These are phyloP conservation scores for Huiozyma naganishii DNA, from an alignment of 805 yeast genomes.

Conservation along the genomic window DNA sequence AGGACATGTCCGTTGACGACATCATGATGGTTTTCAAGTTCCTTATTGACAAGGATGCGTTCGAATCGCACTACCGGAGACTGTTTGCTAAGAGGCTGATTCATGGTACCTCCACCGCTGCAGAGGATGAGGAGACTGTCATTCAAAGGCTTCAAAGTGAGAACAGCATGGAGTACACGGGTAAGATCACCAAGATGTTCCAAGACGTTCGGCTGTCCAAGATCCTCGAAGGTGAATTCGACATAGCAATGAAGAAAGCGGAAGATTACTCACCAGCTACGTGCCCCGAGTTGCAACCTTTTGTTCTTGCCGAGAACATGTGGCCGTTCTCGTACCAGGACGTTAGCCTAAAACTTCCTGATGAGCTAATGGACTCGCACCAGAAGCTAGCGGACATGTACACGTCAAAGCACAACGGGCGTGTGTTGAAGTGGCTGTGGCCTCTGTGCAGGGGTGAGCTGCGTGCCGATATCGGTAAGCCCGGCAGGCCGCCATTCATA, in stretches of 20 bases:
- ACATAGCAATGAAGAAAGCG: slow-evolving; percentile 21
- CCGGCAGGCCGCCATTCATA: slow-evolving; percentile 69
- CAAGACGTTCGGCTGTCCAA: slow-evolving; percentile 81
- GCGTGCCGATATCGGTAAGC: slow-evolving; percentile 71
- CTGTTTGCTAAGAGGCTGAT: slow-evolving; percentile 81
- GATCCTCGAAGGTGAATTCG: slow-evolving; percentile 46
- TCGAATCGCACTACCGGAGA: slow-evolving; percentile 87
- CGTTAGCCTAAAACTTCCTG: slow-evolving; percentile 50
- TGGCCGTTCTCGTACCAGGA: slow-evolving; percentile 57
- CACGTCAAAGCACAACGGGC: slow-evolving; percentile 66
- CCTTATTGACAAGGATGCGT: slow-evolving; percentile 88
- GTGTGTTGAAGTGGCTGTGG: slow-evolving; percentile 94
- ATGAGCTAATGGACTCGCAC: slow-evolving; percentile 51
- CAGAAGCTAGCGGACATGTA: slow-evolving; percentile 61
- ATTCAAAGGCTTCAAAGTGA: slow-evolving; percentile 81
- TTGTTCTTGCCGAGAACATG: slow-evolving; percentile 76
- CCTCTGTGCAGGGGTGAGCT: slow-evolving; percentile 86
- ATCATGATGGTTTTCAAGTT: slow-evolving; percentile 80
- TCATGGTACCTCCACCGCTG: slow-evolving; percentile 74
- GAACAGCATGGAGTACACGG: slow-evolving; percentile 85
- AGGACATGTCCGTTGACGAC: slow-evolving; percentile 72
- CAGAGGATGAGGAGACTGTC: slow-evolving; percentile 68
- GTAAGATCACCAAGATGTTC: slow-evolving; percentile 91
- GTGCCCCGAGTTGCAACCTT: slow-evolving; percentile 52
- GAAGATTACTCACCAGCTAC: slow-evolving; percentile 23